Evolutionary conservation across 2,329 filamentous ascomycete genomes (phyloP), one percentile per base, ranked within the genome.

Genomic region (Aspergillus clavatus): DNA sequence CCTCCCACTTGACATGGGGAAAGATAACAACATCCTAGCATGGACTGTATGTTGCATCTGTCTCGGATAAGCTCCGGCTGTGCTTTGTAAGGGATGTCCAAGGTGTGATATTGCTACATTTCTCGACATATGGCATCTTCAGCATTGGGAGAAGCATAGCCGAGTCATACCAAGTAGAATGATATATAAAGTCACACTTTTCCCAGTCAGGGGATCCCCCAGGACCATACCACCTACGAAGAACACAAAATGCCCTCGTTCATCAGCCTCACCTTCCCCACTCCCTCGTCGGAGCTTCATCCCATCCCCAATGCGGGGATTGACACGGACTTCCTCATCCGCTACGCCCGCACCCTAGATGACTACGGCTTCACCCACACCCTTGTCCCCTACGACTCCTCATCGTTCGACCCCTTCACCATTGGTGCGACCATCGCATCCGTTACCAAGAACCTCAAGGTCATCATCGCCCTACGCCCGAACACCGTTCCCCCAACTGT

Each of bases 341-440:
- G 79, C 23, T 82, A 83, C 54, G 75, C 78, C 11, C 71, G 76
- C 18, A 71, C 69, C 4, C 69, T 82, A 2, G 80, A 83, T 50
- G 79, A 82, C 55, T 77, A 81, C 58, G 75, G 63, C 37, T 82
- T 75, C 69, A 80, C 81, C 62, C 82, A 82, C 60, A 83, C 80
- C 0, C 71, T 83, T 2, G 71, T 82, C 12, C 79, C 79, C 0
- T 82, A 83, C 50, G 73, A 74, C 40, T 81, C 79, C 0, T 72
- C 71, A 2, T 75, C 60, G 7, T 79, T 72, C 46, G 78, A 81
- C 51, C 77, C 77, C 1, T 82, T 76, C 63, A 82, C 79, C 4
- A 70, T 78, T 8, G 80, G 77, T 18, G 78, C 80, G 0, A 81
- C 77, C 11, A 80, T 83, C 45, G 72, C 74, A 0, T 62, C 79